Percentiles rank a stretch among this genome's conserved stretches.
Conservation (phyloP, 306 rosid genomes). For the Quercus parvula region DNA sequence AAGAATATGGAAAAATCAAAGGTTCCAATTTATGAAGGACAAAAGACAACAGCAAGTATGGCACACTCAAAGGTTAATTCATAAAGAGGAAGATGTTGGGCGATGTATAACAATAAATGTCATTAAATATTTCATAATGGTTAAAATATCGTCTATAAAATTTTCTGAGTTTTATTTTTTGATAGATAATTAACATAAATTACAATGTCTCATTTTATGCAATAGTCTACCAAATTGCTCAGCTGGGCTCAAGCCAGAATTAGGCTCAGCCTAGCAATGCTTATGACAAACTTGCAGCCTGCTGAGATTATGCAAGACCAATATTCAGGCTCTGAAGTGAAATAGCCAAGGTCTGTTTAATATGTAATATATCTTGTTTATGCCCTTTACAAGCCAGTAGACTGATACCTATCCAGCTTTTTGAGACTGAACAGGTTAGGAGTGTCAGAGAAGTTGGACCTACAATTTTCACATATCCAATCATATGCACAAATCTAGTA, state of each 20-base stretch:
- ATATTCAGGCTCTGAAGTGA: background rate
- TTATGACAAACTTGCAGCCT: background rate
- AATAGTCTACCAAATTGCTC: background rate
- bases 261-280: background rate
- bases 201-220: background rate
- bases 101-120: background rate
- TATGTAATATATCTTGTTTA: background rate
- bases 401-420: background rate
- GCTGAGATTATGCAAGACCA: background rate
- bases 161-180: background rate
- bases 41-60: background rate
- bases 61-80: background rate
- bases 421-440: background rate
- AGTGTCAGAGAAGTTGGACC: background rate
- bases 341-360: background rate
- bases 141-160: background rate
- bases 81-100: background rate
- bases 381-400: background rate
- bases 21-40: background rate
- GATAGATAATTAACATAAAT: background rate
- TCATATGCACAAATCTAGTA: background rate
- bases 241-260: background rate
- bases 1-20: background rate
- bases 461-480: background rate
- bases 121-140: background rate